Evolutionary conservation across 768 basidiomycete genomes (phyloP), one percentile per base, ranked within the genome.

Genomic region (Amanita rubescens): DNA sequence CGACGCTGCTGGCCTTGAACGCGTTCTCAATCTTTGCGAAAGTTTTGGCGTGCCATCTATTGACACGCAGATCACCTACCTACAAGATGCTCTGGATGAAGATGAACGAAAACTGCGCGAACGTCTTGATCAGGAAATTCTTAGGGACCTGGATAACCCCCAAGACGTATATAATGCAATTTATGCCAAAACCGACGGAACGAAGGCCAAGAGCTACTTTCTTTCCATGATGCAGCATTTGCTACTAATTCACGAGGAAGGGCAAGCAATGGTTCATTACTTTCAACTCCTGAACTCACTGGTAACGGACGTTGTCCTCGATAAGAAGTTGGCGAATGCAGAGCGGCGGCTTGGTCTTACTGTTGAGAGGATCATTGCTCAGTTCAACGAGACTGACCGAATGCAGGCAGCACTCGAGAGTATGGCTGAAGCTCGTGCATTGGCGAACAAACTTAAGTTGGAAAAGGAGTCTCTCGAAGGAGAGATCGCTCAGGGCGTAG

Each of bases 161-260:
- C 80, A 86, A 61, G 94, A 97, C 63, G 85, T 97, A 30, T 95
- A 88, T 72, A 81, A 85, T 50, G 87, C 89, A 2, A 76, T 99
- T 44, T 78, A 79, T 57, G 70, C 80, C n/a, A 85, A 80, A 65
- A 84, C 86, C n/a, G 76, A 83, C 55, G 85, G 86, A 39, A 83
- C 87, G 12, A 82, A 81, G 55, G 93, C 94, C 5, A 75, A 78
- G 59, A 84, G 89, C 57, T 85, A 94, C 65, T 88, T 99, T 66
- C 72, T 94, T 38, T 90, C 91, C n/a, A 87, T 93, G 68, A 81
- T 98, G 79, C 92, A 93, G 63, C 94, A 97, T 68, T 67, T 99
- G 53, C 75, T 97, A 17, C 80, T 98, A 59, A 89, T 98, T 59
- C 81, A 87, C 51, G 89, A 91, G 60, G 91, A 97, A 59, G 90